Evolutionary conservation across 176 grass and related monocot species (phyloP).

Genomic region (Musa itinerans): DNA sequence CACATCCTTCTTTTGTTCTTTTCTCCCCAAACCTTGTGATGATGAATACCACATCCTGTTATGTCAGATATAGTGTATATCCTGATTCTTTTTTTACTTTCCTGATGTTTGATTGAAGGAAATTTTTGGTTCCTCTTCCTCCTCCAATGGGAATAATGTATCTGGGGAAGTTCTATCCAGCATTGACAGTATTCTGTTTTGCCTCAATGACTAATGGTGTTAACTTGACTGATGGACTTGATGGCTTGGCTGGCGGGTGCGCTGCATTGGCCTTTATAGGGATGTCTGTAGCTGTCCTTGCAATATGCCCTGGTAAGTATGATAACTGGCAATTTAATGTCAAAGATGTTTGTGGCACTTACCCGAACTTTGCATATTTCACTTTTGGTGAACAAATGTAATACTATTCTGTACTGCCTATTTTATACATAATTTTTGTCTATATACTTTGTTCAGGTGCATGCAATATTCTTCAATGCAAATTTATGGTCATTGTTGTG

Average conservation of each 20-base stretch:
- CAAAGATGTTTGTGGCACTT: too few relatives aligned
- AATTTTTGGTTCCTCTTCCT: slow-evolving; percentile 79
- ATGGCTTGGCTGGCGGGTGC: slow-evolving; percentile 81
- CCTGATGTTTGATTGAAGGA: slow-evolving; percentile 43
- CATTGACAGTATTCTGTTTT: slow-evolving; percentile 54
- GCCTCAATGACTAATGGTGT: slow-evolving; percentile 57
- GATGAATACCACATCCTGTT: not conserved
- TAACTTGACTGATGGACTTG: slow-evolving; percentile 66
- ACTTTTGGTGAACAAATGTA: not conserved
- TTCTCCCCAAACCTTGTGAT: not conserved
- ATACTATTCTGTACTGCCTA: not conserved
- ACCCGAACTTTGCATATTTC: not conserved
- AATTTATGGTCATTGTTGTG: not conserved
- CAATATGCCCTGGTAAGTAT: slow-evolving; percentile 37
- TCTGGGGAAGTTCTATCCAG: slow-evolving; percentile 61
- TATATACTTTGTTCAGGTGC: not conserved
- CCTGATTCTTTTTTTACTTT: not conserved
- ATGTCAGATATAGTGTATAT: not conserved
- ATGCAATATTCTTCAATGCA: not conserved
- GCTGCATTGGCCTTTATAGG: slow-evolving; percentile 70
- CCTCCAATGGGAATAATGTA: slow-evolving; percentile 67
- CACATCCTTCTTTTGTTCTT: not conserved
- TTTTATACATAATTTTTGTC: not conserved
- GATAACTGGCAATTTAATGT: not conserved
- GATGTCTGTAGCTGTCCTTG: slow-evolving; percentile 68